Evolutionary conservation across 2,329 filamentous ascomycete genomes (phyloP).

Genomic region (Dactylellina parvicollis): DNA sequence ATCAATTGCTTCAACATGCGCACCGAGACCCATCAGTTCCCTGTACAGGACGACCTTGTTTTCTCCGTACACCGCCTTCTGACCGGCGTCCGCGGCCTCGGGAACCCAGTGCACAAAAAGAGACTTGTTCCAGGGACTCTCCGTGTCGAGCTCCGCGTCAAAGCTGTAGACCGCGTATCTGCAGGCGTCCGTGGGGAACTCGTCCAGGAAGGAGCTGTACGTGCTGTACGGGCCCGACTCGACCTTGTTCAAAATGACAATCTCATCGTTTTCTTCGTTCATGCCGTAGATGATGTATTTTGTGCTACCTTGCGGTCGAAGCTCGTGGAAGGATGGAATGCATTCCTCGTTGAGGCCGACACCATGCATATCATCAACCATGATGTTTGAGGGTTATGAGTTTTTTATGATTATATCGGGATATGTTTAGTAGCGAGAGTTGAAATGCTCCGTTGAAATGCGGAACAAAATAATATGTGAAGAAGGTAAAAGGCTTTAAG

Average conservation of each 20-base stretch:
- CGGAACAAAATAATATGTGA: background rate
- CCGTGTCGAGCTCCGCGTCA: background rate
- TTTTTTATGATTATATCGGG: background rate
- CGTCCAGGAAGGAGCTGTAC: constrained; percentile 13
- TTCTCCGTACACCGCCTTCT: constrained; percentile 16
- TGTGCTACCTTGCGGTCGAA: background rate
- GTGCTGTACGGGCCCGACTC: background rate
- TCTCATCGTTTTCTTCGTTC: background rate
- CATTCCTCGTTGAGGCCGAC: constrained; percentile 12
- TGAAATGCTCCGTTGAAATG: background rate
- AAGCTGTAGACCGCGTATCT: constrained; percentile 27
- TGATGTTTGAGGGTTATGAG: background rate
- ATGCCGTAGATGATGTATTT: constrained; percentile 40
- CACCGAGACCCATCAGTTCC: constrained; percentile 2
- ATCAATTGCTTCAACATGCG: constrained; percentile 4
- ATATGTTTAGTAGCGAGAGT: background rate
- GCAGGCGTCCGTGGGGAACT: constrained; percentile 23
- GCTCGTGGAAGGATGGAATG: constrained; percentile 14
- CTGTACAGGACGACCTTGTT: background rate
- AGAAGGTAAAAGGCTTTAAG: background rate
- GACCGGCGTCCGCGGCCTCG: background rate
- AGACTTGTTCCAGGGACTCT: background rate
- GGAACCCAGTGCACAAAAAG: constrained; percentile 25
- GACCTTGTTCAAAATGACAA: constrained; percentile 9
- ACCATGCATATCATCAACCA: background rate